Evolutionary conservation across 2,329 filamentous ascomycete genomes (phyloP).

Genomic region (Calonectria pauciramosa): DNA sequence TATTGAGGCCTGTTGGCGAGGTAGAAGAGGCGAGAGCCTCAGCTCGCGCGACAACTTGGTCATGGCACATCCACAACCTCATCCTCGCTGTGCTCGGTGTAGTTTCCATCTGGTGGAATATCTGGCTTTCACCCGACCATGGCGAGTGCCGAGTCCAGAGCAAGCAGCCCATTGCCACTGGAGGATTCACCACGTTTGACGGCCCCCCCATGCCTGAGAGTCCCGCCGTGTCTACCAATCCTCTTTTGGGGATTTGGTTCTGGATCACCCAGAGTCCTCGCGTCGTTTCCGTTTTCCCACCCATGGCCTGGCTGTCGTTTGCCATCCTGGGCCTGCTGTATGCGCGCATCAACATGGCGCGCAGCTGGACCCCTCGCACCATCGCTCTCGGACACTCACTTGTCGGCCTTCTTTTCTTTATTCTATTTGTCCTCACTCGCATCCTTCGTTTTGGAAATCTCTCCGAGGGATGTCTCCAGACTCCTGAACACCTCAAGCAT

Average conservation of each 20-base stretch:
- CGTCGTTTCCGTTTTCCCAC: slow-evolving; percentile 58
- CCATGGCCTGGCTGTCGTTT: slow-evolving; percentile 62
- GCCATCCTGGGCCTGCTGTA: slow-evolving; percentile 60
- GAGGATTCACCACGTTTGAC: not conserved
- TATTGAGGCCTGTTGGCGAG: slow-evolving; percentile 39
- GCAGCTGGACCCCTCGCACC: slow-evolving; percentile 47
- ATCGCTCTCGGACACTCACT: slow-evolving; percentile 47
- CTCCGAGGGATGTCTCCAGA: slow-evolving; percentile 58
- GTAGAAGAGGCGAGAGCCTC: not conserved
- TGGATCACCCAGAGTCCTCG: slow-evolving; percentile 46
- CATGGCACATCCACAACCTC: slow-evolving; percentile 58
- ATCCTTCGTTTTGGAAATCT: slow-evolving; percentile 59
- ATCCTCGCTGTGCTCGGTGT: slow-evolving; percentile 50
- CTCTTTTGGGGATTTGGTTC: slow-evolving; percentile 58
- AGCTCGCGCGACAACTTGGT: slow-evolving; percentile 38
- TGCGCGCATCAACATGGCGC: slow-evolving; percentile 53
- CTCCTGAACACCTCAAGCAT: slow-evolving; percentile 51
- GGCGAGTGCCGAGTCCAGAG: slow-evolving; percentile 51
- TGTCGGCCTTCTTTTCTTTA: slow-evolving; percentile 48
- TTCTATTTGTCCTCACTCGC: slow-evolving; percentile 58
- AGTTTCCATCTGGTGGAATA: slow-evolving; percentile 61
- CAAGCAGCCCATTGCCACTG: not conserved
- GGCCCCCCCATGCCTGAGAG: not conserved
- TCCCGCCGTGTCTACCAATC: slow-evolving; percentile 35
- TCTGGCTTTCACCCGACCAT: slow-evolving; percentile 58